Conservation (phyloP, 306 rosid genomes). For the Ammopiptanthus mongolicus region DNA sequence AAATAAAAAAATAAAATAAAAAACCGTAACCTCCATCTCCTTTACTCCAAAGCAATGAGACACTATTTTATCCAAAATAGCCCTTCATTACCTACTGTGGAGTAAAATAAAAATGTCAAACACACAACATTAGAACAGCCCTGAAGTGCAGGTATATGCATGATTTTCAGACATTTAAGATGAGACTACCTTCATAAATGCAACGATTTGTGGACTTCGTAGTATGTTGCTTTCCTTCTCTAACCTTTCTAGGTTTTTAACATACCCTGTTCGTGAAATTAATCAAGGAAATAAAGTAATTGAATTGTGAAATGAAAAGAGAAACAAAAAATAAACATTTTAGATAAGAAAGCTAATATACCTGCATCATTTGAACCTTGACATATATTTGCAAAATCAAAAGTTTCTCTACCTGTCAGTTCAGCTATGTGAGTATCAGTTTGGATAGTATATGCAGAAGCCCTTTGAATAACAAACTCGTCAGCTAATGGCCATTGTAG, state of each 20-base stretch:
- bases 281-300: neutral
- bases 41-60: too few relatives aligned
- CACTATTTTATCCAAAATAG: too few relatives aligned
- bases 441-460: too few relatives aligned
- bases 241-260: constrained; percentile 35
- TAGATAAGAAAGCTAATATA: constrained; percentile 13
- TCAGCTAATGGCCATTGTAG: too few relatives aligned
- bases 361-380: constrained; percentile 79
- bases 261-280: constrained; percentile 30
- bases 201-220: constrained; percentile 75
- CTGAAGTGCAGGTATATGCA: neutral
- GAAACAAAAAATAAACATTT: neutral
- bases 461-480: too few relatives aligned
- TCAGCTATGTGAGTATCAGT: constrained; percentile 80
- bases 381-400: constrained; percentile 91
- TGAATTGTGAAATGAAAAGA: neutral
- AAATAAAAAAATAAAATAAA: too few relatives aligned
- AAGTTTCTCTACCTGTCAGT: constrained; percentile 77
- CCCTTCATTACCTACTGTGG: too few relatives aligned
- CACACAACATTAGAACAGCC: neutral
- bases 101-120: constrained; percentile 19
- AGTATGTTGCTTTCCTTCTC: constrained; percentile 60
- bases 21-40: too few relatives aligned
- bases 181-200: constrained; percentile 75
- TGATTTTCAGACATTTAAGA: neutral